phyloP scores from a whole-genome alignment of 495 filamentous ascomycete genomes.

The Pseudevernia furfuracea region DNA sequence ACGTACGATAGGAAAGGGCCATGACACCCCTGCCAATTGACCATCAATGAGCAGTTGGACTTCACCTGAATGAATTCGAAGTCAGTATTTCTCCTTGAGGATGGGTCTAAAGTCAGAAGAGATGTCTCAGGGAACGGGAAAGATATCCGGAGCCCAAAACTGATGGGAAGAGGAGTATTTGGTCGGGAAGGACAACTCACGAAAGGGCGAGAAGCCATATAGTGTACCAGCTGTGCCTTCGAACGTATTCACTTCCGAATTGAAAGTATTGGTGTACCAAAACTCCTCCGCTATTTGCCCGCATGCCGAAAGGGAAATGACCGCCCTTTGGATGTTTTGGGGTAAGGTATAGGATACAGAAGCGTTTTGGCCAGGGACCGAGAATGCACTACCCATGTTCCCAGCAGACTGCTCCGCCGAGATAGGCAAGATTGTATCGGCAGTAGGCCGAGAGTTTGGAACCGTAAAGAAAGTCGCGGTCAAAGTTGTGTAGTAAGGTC shows the following conservation, averaged over 20 bases:
- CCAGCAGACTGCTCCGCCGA: conserved; percentile 49
- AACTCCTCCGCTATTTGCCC: conserved; percentile 79
- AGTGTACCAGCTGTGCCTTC: conserved; percentile 45
- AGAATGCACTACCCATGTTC: conserved; percentile 59
- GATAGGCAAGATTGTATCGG: conserved; percentile 67
- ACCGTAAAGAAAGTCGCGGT: conserved; percentile 67
- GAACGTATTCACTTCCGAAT: conserved; percentile 56
- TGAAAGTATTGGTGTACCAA: conserved; percentile 81
- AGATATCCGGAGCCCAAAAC: too few species aligned
- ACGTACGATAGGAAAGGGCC: conserved; percentile 80
- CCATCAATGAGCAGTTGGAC: conserved; percentile 75
- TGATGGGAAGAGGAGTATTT: too few species aligned
- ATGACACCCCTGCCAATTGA: conserved; percentile 66
- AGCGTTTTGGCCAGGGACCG: conserved; percentile 57
- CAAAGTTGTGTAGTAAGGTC: conserved; percentile 70
- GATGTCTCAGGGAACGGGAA: too few species aligned
- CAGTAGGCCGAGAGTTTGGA: conserved; percentile 40
- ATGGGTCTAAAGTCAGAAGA: too few species aligned
- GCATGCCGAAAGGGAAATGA: conserved; percentile 68
- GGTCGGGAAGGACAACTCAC: conserved; percentile 23
- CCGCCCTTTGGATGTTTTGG: conserved; percentile 55
- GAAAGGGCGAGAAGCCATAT: conserved; percentile 68
- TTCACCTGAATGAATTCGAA: conserved; percentile 35
- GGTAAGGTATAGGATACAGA: conserved; percentile 50
- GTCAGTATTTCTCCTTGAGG: too few species aligned